Evolutionary conservation across 257 asterid genomes (phyloP).

Genomic region (Lycium barbarum): DNA sequence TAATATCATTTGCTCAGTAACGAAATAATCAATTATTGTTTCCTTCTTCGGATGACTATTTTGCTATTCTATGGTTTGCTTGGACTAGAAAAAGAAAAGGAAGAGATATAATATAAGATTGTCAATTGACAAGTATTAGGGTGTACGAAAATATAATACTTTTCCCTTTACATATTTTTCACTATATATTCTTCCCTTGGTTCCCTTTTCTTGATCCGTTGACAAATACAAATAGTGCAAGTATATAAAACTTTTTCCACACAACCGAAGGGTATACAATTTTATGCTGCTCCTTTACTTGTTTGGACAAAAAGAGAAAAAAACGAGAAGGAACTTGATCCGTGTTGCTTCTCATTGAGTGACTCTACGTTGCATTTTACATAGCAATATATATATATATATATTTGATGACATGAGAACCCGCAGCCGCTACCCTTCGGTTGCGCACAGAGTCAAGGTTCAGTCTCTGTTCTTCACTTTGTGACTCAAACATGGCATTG

Average conservation of each 20-base stretch:
- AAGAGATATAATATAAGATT: too few relatives aligned
- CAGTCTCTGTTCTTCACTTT: too few relatives aligned
- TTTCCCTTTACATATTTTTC: neutral
- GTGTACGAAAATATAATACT: neutral
- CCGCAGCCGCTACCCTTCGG: too few relatives aligned
- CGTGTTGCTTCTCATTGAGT: neutral
- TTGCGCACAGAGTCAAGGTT: too few relatives aligned
- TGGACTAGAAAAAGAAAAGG: neutral
- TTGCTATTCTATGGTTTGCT: neutral
- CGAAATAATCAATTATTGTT: neutral
- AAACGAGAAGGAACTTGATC: neutral
- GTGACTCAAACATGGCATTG: too few relatives aligned
- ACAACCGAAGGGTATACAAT: neutral
- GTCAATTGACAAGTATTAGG: neutral
- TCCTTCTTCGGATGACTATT: neutral
- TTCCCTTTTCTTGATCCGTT: neutral
- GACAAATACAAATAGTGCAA: too few relatives aligned
- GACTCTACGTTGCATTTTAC: neutral
- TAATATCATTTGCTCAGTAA: neutral
- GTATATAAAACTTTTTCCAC: neutral
- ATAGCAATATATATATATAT: too few relatives aligned
- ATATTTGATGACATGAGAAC: too few relatives aligned
- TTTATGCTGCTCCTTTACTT: too few relatives aligned
- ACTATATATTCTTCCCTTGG: neutral
- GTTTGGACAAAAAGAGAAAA: neutral